phyloP scores from a whole-genome alignment of 345 rosid genomes.

The Dovyalis caffra region DNA sequence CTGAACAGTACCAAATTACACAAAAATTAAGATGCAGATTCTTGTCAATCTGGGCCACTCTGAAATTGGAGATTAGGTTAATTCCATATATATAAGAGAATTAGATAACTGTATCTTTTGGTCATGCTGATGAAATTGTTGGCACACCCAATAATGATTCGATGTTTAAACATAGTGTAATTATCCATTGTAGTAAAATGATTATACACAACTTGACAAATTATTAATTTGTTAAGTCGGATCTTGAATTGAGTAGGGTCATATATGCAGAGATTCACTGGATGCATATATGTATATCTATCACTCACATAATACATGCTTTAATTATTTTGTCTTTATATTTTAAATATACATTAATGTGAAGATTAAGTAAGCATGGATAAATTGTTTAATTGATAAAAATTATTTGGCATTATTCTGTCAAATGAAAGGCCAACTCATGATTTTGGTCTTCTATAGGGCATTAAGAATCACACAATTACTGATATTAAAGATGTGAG shows the following conservation, averaged over 20 bases:
- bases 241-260: not conserved
- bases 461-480: not conserved
- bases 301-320: not conserved
- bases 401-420: not conserved
- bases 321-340: not conserved
- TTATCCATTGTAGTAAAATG: conserved; percentile 1
- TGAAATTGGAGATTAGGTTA: not conserved
- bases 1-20: not conserved
- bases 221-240: not conserved
- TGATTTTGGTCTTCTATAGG: not conserved
- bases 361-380: not conserved
- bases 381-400: not conserved
- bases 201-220: not conserved
- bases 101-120: not conserved
- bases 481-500: not conserved
- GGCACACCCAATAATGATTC: conserved; percentile 6
- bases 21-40: not conserved
- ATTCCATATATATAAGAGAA: not conserved
- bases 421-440: not conserved
- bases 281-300: not conserved
- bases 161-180: not conserved
- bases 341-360: not conserved
- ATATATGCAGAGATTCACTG: not conserved
- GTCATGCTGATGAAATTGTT: not conserved
- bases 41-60: not conserved